Base-by-base conservation (phyloP, 2,329 filamentous ascomycete species). In the Davidsoniella virescens region DNA sequence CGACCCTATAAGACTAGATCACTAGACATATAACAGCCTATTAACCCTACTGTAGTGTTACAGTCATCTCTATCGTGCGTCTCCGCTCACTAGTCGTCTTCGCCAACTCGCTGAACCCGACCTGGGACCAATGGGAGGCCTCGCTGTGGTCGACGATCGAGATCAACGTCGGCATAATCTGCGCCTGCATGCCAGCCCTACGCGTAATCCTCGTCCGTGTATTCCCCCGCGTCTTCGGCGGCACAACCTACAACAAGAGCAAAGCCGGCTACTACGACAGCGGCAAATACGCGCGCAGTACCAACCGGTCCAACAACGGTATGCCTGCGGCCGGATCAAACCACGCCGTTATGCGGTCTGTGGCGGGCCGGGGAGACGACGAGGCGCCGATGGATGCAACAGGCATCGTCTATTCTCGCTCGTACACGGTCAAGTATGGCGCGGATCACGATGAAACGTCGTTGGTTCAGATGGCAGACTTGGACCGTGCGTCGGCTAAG, bases 81-180 rank as follows among this genome's bases (percentile, higher is more conserved):
- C 56, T 64, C 3, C 56, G 54, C 10, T 58, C 60, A 2, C 54
- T 63, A 39, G 54, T 58, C 17, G 50, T 46, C 20, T 62, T 60
- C 26, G 58, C 58, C 23, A 55, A 55, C 26, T 60, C 59, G 8
- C 54, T 55, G 39, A 61, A 62, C 52, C 57, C 59, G 16, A 60
- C 61, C 2, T 60, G 59, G 59, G 57, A 60, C 16, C 56, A 61
- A 51, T 59, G 52, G 45, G 56, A 55, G 18, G 55, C 60, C 5
- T 55, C 56, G 1, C 55, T 54, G 33, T 64, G 61, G 61, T 63
- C 61, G 4, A 57, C 57, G 2, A 53, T 64, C 41, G 62, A 64
- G 54, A 58, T 63, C 47, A 58, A 61, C 53, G 55, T 60, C 38
- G 61, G 60, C 45, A 59, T 64, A 45, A 60, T 64, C 25, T 62